A percentile compares a stretch with the other conserved stretches of the same genome.
Evolutionary conservation across 164 flowering plant species (phyloP).

Genomic region (Malania oleifera): DNA sequence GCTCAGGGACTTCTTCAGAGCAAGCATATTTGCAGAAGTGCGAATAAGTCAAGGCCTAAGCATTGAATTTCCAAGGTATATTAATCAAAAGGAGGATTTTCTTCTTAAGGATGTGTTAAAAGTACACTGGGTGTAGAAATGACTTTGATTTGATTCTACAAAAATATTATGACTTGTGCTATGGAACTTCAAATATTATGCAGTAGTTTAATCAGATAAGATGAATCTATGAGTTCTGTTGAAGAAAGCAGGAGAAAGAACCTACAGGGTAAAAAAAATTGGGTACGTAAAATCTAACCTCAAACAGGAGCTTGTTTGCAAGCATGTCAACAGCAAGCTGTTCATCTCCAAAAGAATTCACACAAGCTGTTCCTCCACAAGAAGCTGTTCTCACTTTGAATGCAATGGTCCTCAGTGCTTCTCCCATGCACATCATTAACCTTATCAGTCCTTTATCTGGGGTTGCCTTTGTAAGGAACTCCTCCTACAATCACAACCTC

Average conservation of each 20-base stretch:
- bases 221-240: no score
- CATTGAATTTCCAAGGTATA: neutral
- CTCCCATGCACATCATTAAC: slow-evolving; percentile 89
- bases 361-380: slow-evolving; percentile 95
- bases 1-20: slow-evolving; percentile 97
- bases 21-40: slow-evolving; percentile 97
- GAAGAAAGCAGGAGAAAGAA: no score
- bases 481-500: slow-evolving; percentile 54
- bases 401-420: slow-evolving; percentile 87
- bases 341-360: slow-evolving; percentile 94
- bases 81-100: no score
- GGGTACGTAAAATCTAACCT: slow-evolving; percentile 45
- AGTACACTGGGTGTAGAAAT: no score
- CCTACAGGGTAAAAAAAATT: no score
- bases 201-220: no score
- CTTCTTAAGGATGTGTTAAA: no score
- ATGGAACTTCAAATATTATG: no score
- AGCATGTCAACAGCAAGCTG: slow-evolving; percentile 98
- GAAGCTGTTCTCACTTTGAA: slow-evolving; percentile 97
- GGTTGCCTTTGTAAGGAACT: slow-evolving; percentile 78
- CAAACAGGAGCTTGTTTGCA: slow-evolving; percentile 85
- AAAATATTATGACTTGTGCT: no score
- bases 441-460: slow-evolving; percentile 84
- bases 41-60: slow-evolving; percentile 80
- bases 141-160: no score